These are phyloP conservation scores for sunflower (Helianthus annuus) DNA, from an alignment of 129 eudicot genomes.

Conservation along the genomic window HanXRQr2.0-SUNRISE NC_035445.2:128898781-128899280, in stretches of 20 bases:
- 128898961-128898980: background rate
- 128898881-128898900: too few species aligned
- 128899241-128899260: slow-evolving; percentile 7
- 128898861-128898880: too few species aligned
- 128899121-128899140: too few species aligned
- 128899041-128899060: slow-evolving; percentile 17
- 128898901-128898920: background rate
- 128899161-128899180: background rate
- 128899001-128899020: slow-evolving; percentile 13
- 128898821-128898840: too few species aligned
- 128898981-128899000: background rate
- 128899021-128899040: background rate
- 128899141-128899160: background rate
- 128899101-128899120: slow-evolving; percentile 3
- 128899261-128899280: background rate
- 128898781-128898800: too few species aligned
- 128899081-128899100: background rate
- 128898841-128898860: too few species aligned
- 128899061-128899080: background rate
- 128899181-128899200: background rate
- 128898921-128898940: background rate
- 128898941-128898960: background rate
- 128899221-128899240: background rate
- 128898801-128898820: too few species aligned
- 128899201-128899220: slow-evolving; percentile 11